phyloP scores from a whole-genome alignment of 441 rosid genomes.

The Adansonia grandidieri region DNA sequence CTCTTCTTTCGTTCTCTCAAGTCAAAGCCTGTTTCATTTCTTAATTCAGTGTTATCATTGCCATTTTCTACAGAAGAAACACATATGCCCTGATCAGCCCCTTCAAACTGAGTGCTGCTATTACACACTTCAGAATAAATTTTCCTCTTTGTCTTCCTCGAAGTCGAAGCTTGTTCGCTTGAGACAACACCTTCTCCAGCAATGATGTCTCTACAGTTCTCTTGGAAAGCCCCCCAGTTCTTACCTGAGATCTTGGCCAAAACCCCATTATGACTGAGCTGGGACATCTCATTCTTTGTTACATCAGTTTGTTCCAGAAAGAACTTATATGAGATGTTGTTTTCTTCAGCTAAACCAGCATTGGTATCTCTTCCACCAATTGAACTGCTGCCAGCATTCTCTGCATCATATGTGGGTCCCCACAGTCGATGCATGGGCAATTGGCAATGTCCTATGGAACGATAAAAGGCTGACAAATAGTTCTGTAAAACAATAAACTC shows the following conservation, averaged over 20 bases:
- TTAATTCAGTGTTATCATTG: constrained; percentile 19
- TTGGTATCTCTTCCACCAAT: constrained; percentile 7
- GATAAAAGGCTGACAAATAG: constrained; percentile 61
- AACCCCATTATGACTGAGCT: constrained; percentile 30
- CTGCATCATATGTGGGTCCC: constrained; percentile 37
- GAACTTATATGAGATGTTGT: constrained; percentile 3
- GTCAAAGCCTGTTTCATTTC: constrained; percentile 40
- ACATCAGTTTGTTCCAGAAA: constrained; percentile 17
- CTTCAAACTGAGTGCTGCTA: constrained; percentile 33
- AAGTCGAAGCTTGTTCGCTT: constrained; percentile 27
- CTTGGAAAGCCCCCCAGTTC: constrained; percentile 7
- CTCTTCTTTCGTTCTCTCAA: constrained; percentile 70
- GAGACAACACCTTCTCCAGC: constrained; percentile 32
- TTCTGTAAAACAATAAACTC: constrained; percentile 50
- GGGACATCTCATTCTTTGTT: constrained; percentile 19
- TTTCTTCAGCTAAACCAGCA: constrained; percentile 15
- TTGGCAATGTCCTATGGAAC: constrained; percentile 55
- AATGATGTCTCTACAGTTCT: constrained; percentile 23
- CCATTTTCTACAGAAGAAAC: constrained; percentile 26
- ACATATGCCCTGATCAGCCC: constrained; percentile 23
- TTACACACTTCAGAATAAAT: constrained; percentile 21
- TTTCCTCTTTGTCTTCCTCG: constrained; percentile 45
- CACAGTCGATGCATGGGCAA: constrained; percentile 53
- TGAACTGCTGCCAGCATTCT: constrained; percentile 29
- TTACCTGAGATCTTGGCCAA: constrained; percentile 22